Conservation (phyloP, 1,284 basidiomycete species). For the Sutorius eximius region DNA sequence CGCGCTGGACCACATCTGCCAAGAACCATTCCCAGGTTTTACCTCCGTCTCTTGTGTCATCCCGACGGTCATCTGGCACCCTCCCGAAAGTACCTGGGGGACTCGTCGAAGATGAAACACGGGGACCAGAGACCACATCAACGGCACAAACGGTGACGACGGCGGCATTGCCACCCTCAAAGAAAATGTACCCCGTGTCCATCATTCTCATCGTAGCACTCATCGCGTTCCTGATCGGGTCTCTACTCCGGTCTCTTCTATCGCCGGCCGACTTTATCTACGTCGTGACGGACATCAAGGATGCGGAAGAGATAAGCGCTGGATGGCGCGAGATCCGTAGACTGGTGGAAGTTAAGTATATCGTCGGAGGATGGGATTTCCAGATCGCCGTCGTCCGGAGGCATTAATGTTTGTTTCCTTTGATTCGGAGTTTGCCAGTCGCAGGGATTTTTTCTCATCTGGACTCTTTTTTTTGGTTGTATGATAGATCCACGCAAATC, state of each 20-base stretch:
- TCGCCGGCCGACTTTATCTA: constrained; percentile 92
- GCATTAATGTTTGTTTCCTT: constrained; percentile 44
- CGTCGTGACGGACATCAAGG: constrained; percentile 58
- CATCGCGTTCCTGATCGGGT: constrained; percentile 90
- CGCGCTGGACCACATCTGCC: constrained; percentile 34
- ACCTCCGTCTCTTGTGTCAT: constrained; percentile 25
- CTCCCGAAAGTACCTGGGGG: constrained; percentile 26
- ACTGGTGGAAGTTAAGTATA: constrained; percentile 75
- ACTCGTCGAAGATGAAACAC: constrained; percentile 18
- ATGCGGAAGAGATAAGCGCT: constrained; percentile 48
- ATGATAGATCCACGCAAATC: constrained; percentile 8
- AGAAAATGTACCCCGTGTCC: constrained; percentile 47
- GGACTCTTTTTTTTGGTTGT: neutral
- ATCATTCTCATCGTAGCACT: constrained; percentile 78
- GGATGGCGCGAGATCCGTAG: constrained; percentile 85
- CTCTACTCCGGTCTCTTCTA: constrained; percentile 81
- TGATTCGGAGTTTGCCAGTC: neutral
- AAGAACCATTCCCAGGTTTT: constrained; percentile 12
- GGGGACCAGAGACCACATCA: neutral
- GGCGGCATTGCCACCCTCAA: constrained; percentile 3
- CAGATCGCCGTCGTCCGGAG: constrained; percentile 77
- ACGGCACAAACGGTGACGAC: neutral
- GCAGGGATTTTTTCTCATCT: neutral
- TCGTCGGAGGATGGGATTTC: constrained; percentile 78
- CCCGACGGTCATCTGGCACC: constrained; percentile 26